These are phyloP conservation scores for Saccharomycopsis oosterbeekiorum DNA, from an alignment of 805 yeast species.

Conservation along the genomic window DNA sequence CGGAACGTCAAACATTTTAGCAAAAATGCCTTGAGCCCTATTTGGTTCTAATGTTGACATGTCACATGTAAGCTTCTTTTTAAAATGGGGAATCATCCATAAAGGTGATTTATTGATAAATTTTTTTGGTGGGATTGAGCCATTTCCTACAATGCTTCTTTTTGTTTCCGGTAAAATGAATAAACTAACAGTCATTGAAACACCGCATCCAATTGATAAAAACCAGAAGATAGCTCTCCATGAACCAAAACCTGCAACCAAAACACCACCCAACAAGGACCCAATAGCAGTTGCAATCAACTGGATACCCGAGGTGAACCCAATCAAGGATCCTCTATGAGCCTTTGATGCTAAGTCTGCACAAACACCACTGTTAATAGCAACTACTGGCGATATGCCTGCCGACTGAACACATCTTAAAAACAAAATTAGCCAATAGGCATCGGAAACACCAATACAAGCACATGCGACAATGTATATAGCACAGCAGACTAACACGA, in stretches of 20 bases:
- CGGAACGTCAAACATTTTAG: conserved; percentile 15
- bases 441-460: conserved; percentile 51
- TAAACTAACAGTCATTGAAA: conserved; percentile 27
- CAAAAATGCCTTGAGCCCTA: background rate
- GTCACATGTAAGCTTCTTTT: conserved; percentile 27
- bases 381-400: conserved; percentile 66
- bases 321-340: conserved; percentile 64
- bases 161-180: conserved; percentile 64
- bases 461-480: conserved; percentile 53
- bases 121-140: conserved; percentile 44
- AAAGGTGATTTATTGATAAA: conserved; percentile 38
- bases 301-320: conserved; percentile 53
- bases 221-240: conserved; percentile 84
- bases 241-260: conserved; percentile 37
- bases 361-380: conserved; percentile 58
- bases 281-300: conserved; percentile 72
- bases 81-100: conserved; percentile 26
- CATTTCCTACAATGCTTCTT: conserved; percentile 65
- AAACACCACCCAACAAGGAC: conserved; percentile 52
- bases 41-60: conserved; percentile 20
- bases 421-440: conserved; percentile 52
- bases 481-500: conserved; percentile 42
- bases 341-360: conserved; percentile 62
- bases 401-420: conserved; percentile 70
- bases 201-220: conserved; percentile 53